Evolutionary conservation across 2,329 filamentous ascomycete genomes (phyloP).

Genomic region (Clarireedia homoeocarpa): DNA sequence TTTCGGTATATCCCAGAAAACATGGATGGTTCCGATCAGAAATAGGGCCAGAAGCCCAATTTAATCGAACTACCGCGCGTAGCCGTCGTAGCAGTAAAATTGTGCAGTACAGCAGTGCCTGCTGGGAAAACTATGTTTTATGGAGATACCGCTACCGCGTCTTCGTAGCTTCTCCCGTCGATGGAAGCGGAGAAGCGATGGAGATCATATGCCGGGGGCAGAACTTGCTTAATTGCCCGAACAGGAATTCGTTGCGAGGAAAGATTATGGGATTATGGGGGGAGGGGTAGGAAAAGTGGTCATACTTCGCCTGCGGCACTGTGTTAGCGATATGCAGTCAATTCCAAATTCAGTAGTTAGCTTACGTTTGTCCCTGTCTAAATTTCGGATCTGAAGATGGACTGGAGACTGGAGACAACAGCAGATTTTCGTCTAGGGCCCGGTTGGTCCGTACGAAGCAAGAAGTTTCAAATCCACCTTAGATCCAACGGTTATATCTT

Average conservation of each 20-base stretch:
- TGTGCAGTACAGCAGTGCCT: neutral
- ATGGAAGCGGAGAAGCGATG: neutral
- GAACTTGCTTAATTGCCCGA: neutral
- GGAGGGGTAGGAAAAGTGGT: neutral
- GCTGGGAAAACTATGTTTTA: neutral
- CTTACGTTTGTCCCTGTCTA: neutral
- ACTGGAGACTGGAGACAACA: too few species aligned
- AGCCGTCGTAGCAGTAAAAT: slow-evolving; percentile 1
- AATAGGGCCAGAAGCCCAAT: neutral
- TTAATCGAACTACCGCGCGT: neutral
- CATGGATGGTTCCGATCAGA: slow-evolving; percentile 4
- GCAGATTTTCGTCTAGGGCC: too few species aligned
- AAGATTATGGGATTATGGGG: neutral
- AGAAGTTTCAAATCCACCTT: neutral
- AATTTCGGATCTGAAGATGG: neutral
- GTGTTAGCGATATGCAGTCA: slow-evolving; percentile 17
- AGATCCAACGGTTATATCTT: neutral
- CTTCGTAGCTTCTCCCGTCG: neutral
- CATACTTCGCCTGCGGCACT: slow-evolving; percentile 16
- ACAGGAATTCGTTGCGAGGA: slow-evolving; percentile 2
- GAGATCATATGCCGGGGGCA: neutral
- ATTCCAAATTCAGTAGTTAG: slow-evolving; percentile 12
- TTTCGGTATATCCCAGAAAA: neutral
- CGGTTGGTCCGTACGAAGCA: too few species aligned
- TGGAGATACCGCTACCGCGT: too few species aligned